Evolutionary conservation across 139 green algal genomes (phyloP), one percentile per base, ranked within the genome.

Genomic region (Chloropicon primus): DNA sequence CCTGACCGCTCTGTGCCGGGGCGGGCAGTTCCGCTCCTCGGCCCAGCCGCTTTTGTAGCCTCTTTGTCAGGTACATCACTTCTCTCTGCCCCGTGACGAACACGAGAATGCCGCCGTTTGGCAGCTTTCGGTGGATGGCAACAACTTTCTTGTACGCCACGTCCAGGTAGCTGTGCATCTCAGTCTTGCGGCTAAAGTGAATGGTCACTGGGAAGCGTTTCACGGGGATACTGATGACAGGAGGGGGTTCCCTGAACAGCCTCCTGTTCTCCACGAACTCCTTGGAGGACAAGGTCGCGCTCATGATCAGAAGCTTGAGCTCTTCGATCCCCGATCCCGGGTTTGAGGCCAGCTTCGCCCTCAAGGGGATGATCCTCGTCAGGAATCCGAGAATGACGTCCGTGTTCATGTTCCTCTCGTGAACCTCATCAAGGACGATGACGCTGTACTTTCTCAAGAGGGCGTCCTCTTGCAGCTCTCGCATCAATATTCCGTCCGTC

Each of bases 371-470:
- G 41, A 62, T 62, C 41, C 41, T 62, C 10, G 41, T 62, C 41
- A 62, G 41, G 17, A 62, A 62, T 62, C 41, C 41, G 10, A 62
- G 41, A 17, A 62, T 62, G 41, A 62, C 41, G 41, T 62, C 41
- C 41, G 41, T 62, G 41, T 62, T 62, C 41, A 62, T n/a, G 41
- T 62, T 97, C 73, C 94, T 87, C 87, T 98, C 94, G 80, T 98
- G 94, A 3, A 94, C 94, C 85, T 98, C 94, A 74, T 98, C 94
- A 24, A 98, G 86, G 85, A 98, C 98, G 89, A 98, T 97, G 24
- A 93, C 90, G 77, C 86, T 91, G 89, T 99, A 99, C 25, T 77
- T 86, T 0, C 88, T 91, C 78, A 99, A 86, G 86, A 98, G 93
- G n/a, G 94, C 91, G 81, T 98, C 95, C 0, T 86, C 84, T 28